Evolutionary conservation across 2,329 filamentous ascomycete genomes (phyloP), one percentile per base, ranked within the genome.

Genomic region (Zymoseptoria ardabiliae): DNA sequence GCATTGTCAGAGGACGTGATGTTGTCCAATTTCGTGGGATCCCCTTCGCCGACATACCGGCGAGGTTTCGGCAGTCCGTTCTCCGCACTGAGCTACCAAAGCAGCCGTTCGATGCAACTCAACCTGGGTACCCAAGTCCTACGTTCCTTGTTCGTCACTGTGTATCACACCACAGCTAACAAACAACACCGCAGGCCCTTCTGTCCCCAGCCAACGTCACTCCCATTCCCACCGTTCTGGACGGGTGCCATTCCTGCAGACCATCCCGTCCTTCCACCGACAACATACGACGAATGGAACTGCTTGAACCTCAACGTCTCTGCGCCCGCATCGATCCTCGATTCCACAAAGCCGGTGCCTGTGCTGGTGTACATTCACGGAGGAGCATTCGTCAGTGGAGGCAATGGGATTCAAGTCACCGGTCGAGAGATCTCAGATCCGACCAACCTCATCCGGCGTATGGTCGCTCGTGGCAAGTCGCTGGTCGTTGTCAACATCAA

Each of bases 401-500:
- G 35, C 2, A 41, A 41, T 17, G 35, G 35, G 4, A 41, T 41
- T 17, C 35, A 41, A 17, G 35, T 41, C 13, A 13, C 35, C 35
- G 35, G 35, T 4, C 35, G 35, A 41, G 35, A 41, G 35, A 41
- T 41, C 4, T 41, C 35, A 4, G 35, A 41, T 17, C 35, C 35
- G 2, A 41, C 35, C 7, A 41, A 41, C 7, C 35, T 41, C 35
- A 41, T 41, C 2, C 35, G 35, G 1, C 35, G 35, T 17, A 41
- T 41, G 35, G 35, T 41, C 35, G 35, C 35, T 41, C 35, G 35
- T 13, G 35, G 35, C 35, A 41, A 41, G 10, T 11, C 35, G 35
- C 35, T 41, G 11, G 35, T 41, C 17, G 35, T 41, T 0, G 35
- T 41, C 35, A 41, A 41, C 35, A 41, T 41, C 58, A 74, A 75